Evolutionary conservation across 2,329 filamentous ascomycete species (phyloP).

Genomic region (Tolypocladium ovalisporum): DNA sequence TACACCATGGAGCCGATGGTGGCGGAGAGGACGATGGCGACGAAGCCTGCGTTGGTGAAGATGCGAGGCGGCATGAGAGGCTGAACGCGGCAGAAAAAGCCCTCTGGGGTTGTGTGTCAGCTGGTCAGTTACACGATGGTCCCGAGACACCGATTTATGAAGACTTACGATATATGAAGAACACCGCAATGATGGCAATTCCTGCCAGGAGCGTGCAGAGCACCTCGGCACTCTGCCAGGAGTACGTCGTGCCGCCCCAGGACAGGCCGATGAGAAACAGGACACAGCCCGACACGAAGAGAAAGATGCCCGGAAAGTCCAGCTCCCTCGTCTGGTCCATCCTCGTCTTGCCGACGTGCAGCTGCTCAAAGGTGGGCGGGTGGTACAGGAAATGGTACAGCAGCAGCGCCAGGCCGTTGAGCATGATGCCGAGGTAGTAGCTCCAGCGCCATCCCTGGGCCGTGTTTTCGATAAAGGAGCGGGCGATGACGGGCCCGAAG

Average conservation of each 20-base stretch:
- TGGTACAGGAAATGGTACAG: not conserved
- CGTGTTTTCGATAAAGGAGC: not conserved
- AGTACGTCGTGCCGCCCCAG: not conserved
- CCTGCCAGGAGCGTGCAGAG: not conserved
- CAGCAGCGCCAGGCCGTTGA: not conserved
- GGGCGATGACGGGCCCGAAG: not conserved
- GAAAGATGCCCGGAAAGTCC: not conserved
- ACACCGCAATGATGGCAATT: not conserved
- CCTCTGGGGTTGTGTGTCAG: not conserved
- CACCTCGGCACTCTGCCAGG: not conserved
- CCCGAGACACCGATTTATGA: not conserved
- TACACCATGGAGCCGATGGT: not conserved
- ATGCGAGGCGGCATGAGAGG: not conserved
- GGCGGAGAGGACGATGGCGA: not conserved
- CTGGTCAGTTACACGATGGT: not conserved
- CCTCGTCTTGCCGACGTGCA: not conserved
- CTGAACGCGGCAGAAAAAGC: not conserved
- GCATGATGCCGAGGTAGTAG: not conserved
- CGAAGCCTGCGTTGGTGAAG: not conserved
- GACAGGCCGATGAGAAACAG: not conserved
- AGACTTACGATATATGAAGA: not conserved
- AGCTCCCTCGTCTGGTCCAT: not conserved
- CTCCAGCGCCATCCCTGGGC: not conserved
- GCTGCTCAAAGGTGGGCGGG: not conserved
- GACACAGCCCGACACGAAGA: not conserved